Conservation (phyloP, 192 early-diverging fungal species). For the Cetraspora pellucida region DNA sequence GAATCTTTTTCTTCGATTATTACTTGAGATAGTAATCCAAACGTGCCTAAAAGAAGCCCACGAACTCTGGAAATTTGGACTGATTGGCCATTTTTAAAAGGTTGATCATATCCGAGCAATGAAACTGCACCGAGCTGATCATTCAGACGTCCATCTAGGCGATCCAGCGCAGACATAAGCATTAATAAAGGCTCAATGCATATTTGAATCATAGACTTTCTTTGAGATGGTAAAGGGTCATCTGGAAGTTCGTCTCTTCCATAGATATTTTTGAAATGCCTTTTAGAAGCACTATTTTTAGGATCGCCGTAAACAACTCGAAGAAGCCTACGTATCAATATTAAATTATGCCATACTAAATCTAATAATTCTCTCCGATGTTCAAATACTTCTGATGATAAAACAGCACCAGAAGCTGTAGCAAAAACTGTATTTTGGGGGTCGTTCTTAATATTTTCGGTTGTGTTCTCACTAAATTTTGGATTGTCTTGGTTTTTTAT, state of each 20-base stretch:
- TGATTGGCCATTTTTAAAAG: slow-evolving; percentile 33
- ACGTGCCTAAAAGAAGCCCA: slow-evolving; percentile 20
- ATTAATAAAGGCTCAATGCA: slow-evolving; percentile 29
- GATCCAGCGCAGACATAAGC: slow-evolving; percentile 35
- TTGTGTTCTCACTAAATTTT: neutral
- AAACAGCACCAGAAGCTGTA: neutral
- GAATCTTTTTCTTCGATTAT: slow-evolving; percentile 15
- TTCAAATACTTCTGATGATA: slow-evolving; percentile 28
- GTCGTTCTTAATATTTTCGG: slow-evolving; percentile 10
- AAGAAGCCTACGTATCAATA: slow-evolving; percentile 17
- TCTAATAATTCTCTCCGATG: slow-evolving; percentile 26
- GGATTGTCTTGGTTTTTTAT: neutral
- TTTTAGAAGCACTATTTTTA: slow-evolving; percentile 12
- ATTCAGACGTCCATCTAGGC: slow-evolving; percentile 29
- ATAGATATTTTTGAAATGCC: slow-evolving; percentile 34
- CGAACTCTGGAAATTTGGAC: slow-evolving; percentile 29
- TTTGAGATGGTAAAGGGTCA: slow-evolving; percentile 34
- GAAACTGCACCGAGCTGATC: slow-evolving; percentile 34
- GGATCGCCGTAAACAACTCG: slow-evolving; percentile 18
- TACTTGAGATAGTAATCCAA: slow-evolving; percentile 26
- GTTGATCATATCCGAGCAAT: neutral
- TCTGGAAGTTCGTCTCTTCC: slow-evolving; percentile 29
- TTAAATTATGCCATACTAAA: slow-evolving; percentile 22
- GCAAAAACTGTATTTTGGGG: neutral
- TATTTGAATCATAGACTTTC: slow-evolving; percentile 28